phyloP scores from a whole-genome alignment of 2,329 filamentous ascomycete genomes.

The Geoglossum cookeanum region DNA sequence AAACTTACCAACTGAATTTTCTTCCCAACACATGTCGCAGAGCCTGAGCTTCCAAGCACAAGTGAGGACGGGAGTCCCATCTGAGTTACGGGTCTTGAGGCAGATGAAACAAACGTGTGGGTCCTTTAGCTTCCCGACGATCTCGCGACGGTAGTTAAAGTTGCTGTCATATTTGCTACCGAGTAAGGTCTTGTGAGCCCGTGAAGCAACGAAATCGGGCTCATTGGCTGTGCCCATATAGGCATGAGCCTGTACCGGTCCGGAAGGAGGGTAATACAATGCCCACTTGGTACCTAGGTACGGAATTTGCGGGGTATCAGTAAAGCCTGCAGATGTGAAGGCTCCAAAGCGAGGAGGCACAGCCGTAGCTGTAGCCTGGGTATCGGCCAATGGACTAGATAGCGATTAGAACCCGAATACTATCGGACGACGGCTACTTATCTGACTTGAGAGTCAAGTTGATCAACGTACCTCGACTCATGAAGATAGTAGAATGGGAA shows the following conservation, averaged over 20 bases:
- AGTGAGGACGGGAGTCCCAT: background rate
- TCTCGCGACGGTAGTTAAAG: conserved; percentile 6
- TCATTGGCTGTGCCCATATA: background rate
- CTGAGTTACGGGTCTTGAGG: background rate
- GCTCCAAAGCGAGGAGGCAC: background rate
- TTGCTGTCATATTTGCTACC: conserved; percentile 1
- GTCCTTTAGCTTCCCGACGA: background rate
- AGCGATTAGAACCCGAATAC: background rate
- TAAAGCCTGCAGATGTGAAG: background rate
- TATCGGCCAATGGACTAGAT: background rate
- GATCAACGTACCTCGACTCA: background rate
- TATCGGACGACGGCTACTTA: background rate
- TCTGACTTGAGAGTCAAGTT: background rate
- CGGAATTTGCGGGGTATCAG: background rate
- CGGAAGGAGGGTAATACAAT: background rate
- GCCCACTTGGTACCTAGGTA: background rate
- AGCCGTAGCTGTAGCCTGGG: background rate
- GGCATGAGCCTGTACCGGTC: background rate
- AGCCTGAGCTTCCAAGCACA: background rate
- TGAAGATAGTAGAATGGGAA: background rate
- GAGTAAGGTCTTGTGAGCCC: background rate
- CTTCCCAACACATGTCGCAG: conserved; percentile 3
- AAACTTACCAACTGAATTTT: conserved; percentile 4
- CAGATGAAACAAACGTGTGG: conserved; percentile 2
- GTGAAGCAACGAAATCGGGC: background rate